Base-by-base conservation (phyloP, 2,329 filamentous ascomycete species). In the Ophiocordyceps sinensis region DNA sequence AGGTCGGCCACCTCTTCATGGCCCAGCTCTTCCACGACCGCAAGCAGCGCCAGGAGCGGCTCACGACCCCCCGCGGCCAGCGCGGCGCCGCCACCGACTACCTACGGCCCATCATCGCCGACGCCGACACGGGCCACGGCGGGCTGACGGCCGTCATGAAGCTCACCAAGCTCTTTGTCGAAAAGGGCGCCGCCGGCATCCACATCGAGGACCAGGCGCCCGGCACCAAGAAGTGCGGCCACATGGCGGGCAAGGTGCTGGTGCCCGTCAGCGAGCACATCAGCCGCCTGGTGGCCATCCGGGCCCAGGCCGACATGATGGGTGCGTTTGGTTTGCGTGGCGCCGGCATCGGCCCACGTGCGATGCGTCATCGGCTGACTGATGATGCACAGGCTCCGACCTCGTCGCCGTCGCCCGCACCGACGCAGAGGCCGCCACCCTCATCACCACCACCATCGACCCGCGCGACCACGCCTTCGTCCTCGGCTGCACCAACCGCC, bases 131-230 rank as follows among this genome's bases (percentile, higher is more conserved):
- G 35, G 91, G 91, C 48, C 91, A 96, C 62, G 91, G 91, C 57
- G 91, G 91, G 56, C 72, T 98, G 47, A 96, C 91, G n/a, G 91
- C 91, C 42, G 83, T 96, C 53, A 96, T 98, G 91, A 98, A 96
- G 74, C 78, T 98, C 53, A 96, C 91, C 49, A 95, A 95, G 73
- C 77, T 96, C 43, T 96, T 98, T 62, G 68, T 96, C 49, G 91
- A 98, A 70, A 87, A 88, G 64, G 91, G 91, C 53, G 91, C 91
- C 37, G 91, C 91, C 35, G 91, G 91, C 50, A 95, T 98, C 56
- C 91, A 98, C 66, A 95, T 98, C 52, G 91, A 98, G 66, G 91
- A 98, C 61, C 91, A 96, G 66, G 89, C 91, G 4, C 89, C 91
- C 3, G 91, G 91, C 41, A 96, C 91, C 39, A 98, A 98, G 77